phyloP scores from a whole-genome alignment of 1,139 yeast genomes.

The Geotrichum siamense region DNA sequence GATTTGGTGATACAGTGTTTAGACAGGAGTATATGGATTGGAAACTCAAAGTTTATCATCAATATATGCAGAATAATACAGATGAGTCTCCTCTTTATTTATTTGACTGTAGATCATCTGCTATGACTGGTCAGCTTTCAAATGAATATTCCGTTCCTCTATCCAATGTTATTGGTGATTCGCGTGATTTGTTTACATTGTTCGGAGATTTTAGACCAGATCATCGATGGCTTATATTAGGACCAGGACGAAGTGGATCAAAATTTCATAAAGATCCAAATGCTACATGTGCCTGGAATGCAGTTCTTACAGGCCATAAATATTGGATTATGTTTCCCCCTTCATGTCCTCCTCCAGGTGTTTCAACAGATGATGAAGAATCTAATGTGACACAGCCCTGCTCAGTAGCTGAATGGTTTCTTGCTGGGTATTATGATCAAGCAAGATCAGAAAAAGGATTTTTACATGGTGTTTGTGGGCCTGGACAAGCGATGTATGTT shows the following conservation, averaged over 20 bases:
- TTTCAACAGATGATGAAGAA: conserved; percentile 65
- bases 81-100: conserved; percentile 83
- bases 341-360: conserved; percentile 63
- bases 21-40: conserved; percentile 83
- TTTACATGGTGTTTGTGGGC: conserved; percentile 63
- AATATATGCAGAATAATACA: conserved; percentile 51
- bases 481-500: conserved; percentile 81
- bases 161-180: conserved; percentile 38
- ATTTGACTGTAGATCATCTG: conserved; percentile 68
- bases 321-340: conserved; percentile 91
- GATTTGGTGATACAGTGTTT: conserved; percentile 57
- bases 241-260: conserved; percentile 75
- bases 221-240: conserved; percentile 82
- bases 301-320: conserved; percentile 65
- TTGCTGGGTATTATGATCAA: conserved; percentile 72
- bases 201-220: conserved; percentile 62
- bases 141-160: conserved; percentile 51
- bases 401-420: conserved; percentile 86
- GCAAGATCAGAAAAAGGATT: conserved; percentile 39
- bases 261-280: conserved; percentile 93
- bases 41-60: conserved; percentile 55
- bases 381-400: conserved; percentile 89
- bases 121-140: conserved; percentile 48
- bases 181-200: conserved; percentile 32
- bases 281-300: conserved; percentile 86